Evolutionary conservation across 345 rosid genomes (phyloP).

Genomic region (Sisymbrium irio): DNA sequence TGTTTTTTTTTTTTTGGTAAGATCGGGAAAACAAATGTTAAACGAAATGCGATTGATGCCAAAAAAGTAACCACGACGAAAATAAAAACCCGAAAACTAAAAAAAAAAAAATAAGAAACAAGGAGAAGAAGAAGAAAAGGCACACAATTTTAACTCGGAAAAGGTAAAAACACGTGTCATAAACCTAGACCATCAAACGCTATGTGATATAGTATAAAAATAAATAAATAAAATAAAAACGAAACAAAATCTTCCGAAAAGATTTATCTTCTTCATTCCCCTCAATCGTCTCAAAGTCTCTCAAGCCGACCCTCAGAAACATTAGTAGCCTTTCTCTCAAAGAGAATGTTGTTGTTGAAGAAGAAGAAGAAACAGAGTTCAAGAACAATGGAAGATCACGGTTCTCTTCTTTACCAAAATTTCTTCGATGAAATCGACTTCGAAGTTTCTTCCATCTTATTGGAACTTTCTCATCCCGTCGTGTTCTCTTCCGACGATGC

Average conservation of each 20-base stretch:
- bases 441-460: conserved; percentile 27
- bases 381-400: neutral
- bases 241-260: conserved; percentile 19
- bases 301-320: neutral
- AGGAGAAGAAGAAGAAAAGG: neutral
- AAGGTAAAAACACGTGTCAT: conserved; percentile 14
- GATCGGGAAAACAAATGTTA: no score
- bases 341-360: conserved; percentile 18
- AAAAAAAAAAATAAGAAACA: neutral
- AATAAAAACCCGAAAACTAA: neutral
- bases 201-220: neutral
- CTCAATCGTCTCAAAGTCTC: conserved; percentile 25
- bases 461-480: conserved; percentile 27
- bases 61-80: neutral
- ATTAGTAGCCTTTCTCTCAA: neutral
- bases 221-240: conserved; percentile 11
- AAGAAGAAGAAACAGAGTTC: conserved; percentile 5
- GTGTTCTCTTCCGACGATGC: conserved; percentile 16
- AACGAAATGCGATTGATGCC: no score
- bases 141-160: neutral
- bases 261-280: conserved; percentile 20
- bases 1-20: no score
- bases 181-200: conserved; percentile 18
- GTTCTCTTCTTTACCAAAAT: neutral
- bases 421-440: neutral